phyloP scores from a whole-genome alignment of 1,284 basidiomycete species.

The Boletus hoseneyae region DNA sequence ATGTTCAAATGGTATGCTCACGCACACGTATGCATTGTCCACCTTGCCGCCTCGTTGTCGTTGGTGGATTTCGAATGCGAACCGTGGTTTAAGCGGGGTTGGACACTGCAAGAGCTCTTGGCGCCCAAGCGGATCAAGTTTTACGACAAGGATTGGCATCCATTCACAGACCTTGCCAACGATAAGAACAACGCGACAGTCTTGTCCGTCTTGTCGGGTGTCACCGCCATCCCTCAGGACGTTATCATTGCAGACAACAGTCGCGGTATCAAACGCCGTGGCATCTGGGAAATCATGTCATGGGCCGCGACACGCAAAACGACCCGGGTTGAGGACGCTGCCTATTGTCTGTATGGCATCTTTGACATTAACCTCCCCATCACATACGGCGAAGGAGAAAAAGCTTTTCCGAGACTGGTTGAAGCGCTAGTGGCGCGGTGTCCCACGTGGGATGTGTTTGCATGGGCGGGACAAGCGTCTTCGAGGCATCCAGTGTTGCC shows the following conservation, averaged over 20 bases:
- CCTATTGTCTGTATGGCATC: slow-evolving; percentile 25
- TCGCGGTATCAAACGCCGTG: slow-evolving; percentile 13
- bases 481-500: slow-evolving; percentile 16
- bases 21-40: slow-evolving; percentile 27
- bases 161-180: slow-evolving; percentile 18
- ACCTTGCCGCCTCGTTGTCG: slow-evolving; percentile 20
- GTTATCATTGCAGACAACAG: slow-evolving; percentile 22
- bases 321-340: slow-evolving; percentile 21
- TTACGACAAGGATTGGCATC: slow-evolving; percentile 22
- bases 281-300: slow-evolving; percentile 26
- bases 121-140: slow-evolving; percentile 27
- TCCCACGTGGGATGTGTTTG: slow-evolving; percentile 22
- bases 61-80: slow-evolving; percentile 20
- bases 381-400: slow-evolving; percentile 26
- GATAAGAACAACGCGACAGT: slow-evolving; percentile 18
- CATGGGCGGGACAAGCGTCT: slow-evolving; percentile 22
- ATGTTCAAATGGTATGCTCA: slow-evolving; percentile 30
- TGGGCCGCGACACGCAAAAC: slow-evolving; percentile 28
- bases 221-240: slow-evolving; percentile 20
- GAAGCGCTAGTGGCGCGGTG: slow-evolving; percentile 12
- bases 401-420: slow-evolving; percentile 22
- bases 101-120: slow-evolving; percentile 29
- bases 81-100: slow-evolving; percentile 27
- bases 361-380: slow-evolving; percentile 18
- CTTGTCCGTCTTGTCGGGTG: slow-evolving; percentile 13